Evolutionary conservation across 495 filamentous ascomycete genomes (phyloP).

Genomic region (Hyaloscypha finlandica): DNA sequence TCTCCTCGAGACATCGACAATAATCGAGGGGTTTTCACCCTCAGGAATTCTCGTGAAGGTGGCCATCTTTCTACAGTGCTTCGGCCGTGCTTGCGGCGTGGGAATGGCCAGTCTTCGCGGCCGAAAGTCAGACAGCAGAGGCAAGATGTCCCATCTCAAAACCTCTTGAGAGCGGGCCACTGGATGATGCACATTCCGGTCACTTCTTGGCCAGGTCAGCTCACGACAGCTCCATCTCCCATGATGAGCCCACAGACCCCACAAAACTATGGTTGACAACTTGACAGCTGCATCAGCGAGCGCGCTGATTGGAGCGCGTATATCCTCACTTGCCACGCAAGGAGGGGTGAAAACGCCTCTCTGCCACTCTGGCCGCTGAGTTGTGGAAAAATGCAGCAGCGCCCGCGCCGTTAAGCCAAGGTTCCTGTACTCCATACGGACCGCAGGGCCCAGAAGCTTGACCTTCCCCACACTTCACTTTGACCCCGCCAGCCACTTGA

Average conservation of each 20-base stretch:
- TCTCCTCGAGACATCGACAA: conserved; percentile 57
- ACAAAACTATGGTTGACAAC: too few species aligned
- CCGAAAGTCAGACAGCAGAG: too few species aligned
- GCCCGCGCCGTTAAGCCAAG: background rate
- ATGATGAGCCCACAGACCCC: background rate
- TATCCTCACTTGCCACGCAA: background rate
- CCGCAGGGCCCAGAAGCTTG: background rate
- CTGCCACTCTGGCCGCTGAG: background rate
- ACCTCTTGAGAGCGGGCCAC: too few species aligned
- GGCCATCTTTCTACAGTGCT: conserved; percentile 51
- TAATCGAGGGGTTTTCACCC: conserved; percentile 58
- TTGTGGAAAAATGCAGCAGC: conserved; percentile 5
- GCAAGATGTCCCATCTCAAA: too few species aligned
- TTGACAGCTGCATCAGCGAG: background rate
- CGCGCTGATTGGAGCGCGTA: conserved; percentile 25
- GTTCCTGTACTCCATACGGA: too few species aligned
- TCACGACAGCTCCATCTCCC: background rate
- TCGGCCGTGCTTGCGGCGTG: too few species aligned
- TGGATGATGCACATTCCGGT: too few species aligned
- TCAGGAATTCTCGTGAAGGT: conserved; percentile 67
- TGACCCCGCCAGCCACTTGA: background rate
- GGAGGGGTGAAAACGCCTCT: background rate
- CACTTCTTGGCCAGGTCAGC: background rate
- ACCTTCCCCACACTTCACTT: conserved; percentile 11
- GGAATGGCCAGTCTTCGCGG: too few species aligned